Evolutionary conservation across 208 protist species (phyloP), one percentile per base, ranked within the genome.

Genomic region (Crithidia expoeki): DNA sequence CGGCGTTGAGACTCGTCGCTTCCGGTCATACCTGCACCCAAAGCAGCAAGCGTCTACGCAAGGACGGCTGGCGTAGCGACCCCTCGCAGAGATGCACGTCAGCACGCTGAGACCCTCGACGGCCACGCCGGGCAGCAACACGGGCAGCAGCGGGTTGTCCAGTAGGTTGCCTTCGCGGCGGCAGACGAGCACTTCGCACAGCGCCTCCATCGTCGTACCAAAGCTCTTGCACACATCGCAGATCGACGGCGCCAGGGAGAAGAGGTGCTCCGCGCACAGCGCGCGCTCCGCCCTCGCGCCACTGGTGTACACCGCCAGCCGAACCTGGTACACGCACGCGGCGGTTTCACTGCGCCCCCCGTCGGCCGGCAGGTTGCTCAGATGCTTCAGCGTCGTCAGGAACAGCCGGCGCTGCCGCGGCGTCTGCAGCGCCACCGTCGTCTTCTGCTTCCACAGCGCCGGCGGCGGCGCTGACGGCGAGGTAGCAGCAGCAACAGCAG

Each of bases 31-130:
- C 38, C 14, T 57, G 50, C 49, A 68, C 6, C 40, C 50, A 51
- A 68, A 68, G 36, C 34, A 68, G 36, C 62, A 68, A 46, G 62
- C 62, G 19, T 58, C 62, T 2, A 68, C 57, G 62, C 62, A 68
- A 11, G 47, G 11, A 30, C 47, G 47, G 34, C 62, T 68, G 19
- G 49, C 49, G 23, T 55, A 32, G 21, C 38, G 46, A 19, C 47
- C 62, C 32, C 19, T 36, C 14, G 50, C 47, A 0, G 62, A 68
- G 14, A 68, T 57, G 34, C 62, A 68, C 23, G 62, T 68, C 33
- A 68, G 12, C 5, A 58, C 53, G 1, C 19, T 58, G 46, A 68
- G 32, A 34, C 62, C 44, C 10, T n/a, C n/a, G n/a, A n/a, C n/a
- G n/a, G n/a, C n/a, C n/a, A n/a, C n/a, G n/a, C n/a, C n/a, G n/a